A percentile compares a stretch with the other conserved stretches of the same genome.
Conservation (phyloP, 495 filamentous ascomycete species). For the Penicillium egyptiacum region DNA sequence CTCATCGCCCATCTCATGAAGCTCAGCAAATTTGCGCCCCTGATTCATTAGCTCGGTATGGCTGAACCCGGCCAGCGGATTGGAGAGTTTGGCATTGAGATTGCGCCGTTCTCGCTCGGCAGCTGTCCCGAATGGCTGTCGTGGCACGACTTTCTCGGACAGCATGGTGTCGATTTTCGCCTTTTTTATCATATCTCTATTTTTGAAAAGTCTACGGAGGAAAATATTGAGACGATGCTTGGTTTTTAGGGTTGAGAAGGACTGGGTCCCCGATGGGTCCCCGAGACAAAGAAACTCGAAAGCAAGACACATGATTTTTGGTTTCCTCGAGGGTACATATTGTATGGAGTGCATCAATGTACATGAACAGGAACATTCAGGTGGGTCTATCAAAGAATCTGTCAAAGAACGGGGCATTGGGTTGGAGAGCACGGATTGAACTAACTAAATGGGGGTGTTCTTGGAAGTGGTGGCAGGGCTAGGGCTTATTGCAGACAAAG, state of each 20-base stretch:
- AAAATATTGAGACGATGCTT: not conserved
- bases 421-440: not conserved
- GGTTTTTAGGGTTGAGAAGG: not conserved
- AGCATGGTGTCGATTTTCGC: slow-evolving; percentile 20
- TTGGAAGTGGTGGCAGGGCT: slow-evolving; percentile 3
- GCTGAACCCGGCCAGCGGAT: slow-evolving; percentile 66
- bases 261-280: not conserved
- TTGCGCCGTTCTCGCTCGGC: slow-evolving; percentile 54
- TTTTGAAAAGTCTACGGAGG: not conserved
- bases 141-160: slow-evolving; percentile 26
- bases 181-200: slow-evolving; percentile 11
- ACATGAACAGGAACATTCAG: not conserved
- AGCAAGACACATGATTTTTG: not conserved
- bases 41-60: slow-evolving; percentile 58
- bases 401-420: not conserved
- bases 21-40: slow-evolving; percentile 65
- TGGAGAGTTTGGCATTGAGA: slow-evolving; percentile 62
- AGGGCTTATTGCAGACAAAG: not conserved
- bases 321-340: not conserved
- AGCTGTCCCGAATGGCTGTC: slow-evolving; percentile 34
- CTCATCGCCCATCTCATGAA: slow-evolving; percentile 59
- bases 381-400: not conserved
- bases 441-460: not conserved
- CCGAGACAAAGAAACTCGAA: slow-evolving; percentile 9
- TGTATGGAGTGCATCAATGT: not conserved